phyloP scores from a whole-genome alignment of 805 yeast genomes.

The Kodamaea neixiangensis region DNA sequence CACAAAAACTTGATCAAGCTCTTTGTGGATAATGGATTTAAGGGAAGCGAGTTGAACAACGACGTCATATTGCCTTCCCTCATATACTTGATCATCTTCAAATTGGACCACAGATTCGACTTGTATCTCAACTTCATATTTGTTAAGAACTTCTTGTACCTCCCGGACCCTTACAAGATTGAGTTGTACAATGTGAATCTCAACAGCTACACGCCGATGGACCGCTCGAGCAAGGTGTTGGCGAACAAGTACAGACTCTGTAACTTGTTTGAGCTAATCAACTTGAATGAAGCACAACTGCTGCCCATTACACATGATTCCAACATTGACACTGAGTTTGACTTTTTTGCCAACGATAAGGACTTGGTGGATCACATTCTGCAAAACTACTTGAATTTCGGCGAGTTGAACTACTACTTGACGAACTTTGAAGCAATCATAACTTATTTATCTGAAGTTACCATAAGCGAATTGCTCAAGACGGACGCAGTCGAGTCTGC shows the following conservation, averaged over 20 bases:
- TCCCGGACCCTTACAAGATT: constrained; percentile 34
- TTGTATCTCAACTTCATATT: constrained; percentile 39
- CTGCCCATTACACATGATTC: constrained; percentile 2
- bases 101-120: constrained; percentile 24
- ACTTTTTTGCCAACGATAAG: constrained; percentile 32
- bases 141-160: constrained; percentile 36
- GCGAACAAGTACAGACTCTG: constrained; percentile 18
- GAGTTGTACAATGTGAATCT: constrained; percentile 21
- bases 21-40: constrained; percentile 18
- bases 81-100: constrained; percentile 37
- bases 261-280: constrained; percentile 33
- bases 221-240: constrained; percentile 15
- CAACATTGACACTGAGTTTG: constrained; percentile 9
- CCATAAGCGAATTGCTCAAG: constrained; percentile 29
- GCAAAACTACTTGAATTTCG: constrained; percentile 33
- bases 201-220: constrained; percentile 20
- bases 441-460: constrained; percentile 37
- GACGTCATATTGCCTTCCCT: constrained; percentile 43
- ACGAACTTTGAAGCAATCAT: constrained; percentile 46
- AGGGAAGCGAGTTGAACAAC: constrained; percentile 32
- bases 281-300: constrained; percentile 20
- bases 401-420: constrained; percentile 40
- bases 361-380: constrained; percentile 31
- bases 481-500: constrained; percentile 4
- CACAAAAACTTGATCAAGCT: constrained; percentile 31